Evolutionary conservation across 768 basidiomycete genomes (phyloP).

Genomic region (Omphalotus guepiniiformis): DNA sequence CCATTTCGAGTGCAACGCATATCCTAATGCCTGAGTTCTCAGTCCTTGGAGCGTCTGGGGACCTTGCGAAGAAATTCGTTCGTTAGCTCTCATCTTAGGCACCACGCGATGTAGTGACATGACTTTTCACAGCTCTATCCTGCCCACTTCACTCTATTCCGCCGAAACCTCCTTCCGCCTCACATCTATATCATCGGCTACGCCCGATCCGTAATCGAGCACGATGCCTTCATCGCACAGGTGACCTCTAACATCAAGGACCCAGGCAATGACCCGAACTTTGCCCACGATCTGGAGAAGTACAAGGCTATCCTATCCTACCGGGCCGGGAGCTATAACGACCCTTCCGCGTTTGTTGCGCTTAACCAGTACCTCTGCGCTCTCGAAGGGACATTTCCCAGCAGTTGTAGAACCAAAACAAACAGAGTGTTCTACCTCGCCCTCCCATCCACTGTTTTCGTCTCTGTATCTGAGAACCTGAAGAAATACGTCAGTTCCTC

Average conservation of each 20-base stretch:
- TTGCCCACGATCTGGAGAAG: constrained; percentile 62
- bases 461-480: constrained; percentile 78
- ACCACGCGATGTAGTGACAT: too few species aligned
- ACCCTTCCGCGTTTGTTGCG: constrained; percentile 69
- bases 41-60: constrained; percentile 96
- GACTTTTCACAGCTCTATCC: constrained; percentile 98
- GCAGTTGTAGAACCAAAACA: constrained; percentile 49
- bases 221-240: constrained; percentile 79
- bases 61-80: constrained; percentile 98
- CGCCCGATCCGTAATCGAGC: constrained; percentile 92
- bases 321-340: constrained; percentile 85
- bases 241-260: constrained; percentile 83
- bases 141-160: constrained; percentile 87
- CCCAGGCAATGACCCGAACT: constrained; percentile 52
- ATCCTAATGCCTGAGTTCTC: too few species aligned
- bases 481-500: constrained; percentile 75
- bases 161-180: constrained; percentile 72
- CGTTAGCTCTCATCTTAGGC: constrained; percentile 5
- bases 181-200: constrained; percentile 91
- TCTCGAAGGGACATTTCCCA: constrained; percentile 67
- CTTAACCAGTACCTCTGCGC: constrained; percentile 72
- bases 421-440: constrained; percentile 97
- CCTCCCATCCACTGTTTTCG: constrained; percentile 96
- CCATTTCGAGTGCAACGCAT: too few species aligned
- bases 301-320: constrained; percentile 84